Evolutionary conservation across 2,329 filamentous ascomycete species (phyloP).

Genomic region (Neopestalotiopsis sp.): DNA sequence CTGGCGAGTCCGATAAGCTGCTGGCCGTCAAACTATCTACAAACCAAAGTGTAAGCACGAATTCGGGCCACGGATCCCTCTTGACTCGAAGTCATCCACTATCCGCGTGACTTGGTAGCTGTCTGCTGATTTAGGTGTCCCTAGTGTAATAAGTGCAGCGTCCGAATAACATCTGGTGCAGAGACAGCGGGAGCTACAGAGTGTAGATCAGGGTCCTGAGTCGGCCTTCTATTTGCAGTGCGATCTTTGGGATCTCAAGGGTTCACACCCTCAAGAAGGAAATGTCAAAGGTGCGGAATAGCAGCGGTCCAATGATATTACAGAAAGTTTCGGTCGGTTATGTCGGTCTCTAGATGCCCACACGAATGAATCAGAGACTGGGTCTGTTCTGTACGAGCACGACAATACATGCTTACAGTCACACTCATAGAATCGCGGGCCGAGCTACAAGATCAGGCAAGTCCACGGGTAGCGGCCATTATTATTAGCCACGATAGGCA

Average conservation of each 20-base stretch:
- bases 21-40: too few species aligned
- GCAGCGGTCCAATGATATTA: too few species aligned
- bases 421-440: neutral
- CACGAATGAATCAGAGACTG: neutral
- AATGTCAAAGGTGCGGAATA: neutral
- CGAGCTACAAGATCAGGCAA: neutral
- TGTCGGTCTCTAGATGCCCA: too few species aligned
- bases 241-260: neutral
- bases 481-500: neutral
- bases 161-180: too few species aligned
- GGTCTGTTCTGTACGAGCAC: neutral
- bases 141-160: too few species aligned
- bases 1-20: too few species aligned
- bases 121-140: too few species aligned
- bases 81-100: too few species aligned
- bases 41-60: too few species aligned
- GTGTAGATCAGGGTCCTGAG: neutral
- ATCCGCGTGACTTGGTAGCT: too few species aligned
- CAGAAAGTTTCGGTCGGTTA: too few species aligned
- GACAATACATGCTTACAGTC: neutral
- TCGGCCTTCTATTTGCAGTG: neutral
- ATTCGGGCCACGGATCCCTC: too few species aligned
- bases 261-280: neutral
- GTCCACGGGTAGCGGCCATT: neutral
- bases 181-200: neutral